A percentile compares a stretch with the other conserved stretches of the same genome.
Evolutionary conservation across 2,329 filamentous ascomycete genomes (phyloP).

Genomic region (Fonsecaea monophora): DNA sequence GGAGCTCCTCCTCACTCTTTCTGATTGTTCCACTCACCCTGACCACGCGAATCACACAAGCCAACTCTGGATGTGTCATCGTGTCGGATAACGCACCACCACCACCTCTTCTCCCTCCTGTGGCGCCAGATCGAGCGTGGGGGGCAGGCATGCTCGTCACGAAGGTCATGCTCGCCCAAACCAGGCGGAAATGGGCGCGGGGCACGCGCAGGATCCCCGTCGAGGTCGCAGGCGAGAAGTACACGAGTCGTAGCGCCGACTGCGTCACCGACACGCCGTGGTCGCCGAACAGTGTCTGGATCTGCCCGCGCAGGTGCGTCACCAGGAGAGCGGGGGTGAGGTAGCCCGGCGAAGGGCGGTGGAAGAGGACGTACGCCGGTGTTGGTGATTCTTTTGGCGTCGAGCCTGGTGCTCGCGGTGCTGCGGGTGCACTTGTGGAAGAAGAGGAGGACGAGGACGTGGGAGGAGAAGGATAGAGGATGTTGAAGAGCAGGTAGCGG

Average conservation of each 20-base stretch:
- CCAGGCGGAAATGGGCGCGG: constrained; percentile 80
- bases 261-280: constrained; percentile 68
- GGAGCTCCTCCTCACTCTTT: constrained; percentile 88
- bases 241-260: constrained; percentile 72
- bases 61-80: constrained; percentile 40
- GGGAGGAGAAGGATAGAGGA: constrained; percentile 74
- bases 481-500: constrained; percentile 92
- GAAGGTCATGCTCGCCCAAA: constrained; percentile 88
- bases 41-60: constrained; percentile 83
- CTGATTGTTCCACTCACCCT: constrained; percentile 91
- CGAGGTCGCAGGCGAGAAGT: constrained; percentile 87
- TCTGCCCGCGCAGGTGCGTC: constrained; percentile 69
- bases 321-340: constrained; percentile 65
- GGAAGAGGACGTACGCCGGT: constrained; percentile 73
- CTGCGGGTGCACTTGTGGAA: not conserved
- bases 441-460: constrained; percentile 27
- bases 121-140: not conserved
- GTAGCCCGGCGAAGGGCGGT: constrained; percentile 76
- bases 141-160: constrained; percentile 68
- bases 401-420: constrained; percentile 25
- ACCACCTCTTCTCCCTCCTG: constrained; percentile 3
- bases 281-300: constrained; percentile 81
- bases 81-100: not conserved
- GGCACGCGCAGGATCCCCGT: constrained; percentile 89
- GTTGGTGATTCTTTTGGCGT: constrained; percentile 31